Conservation (phyloP, 331 rosid genomes). For the Acacia concinna region DNA sequence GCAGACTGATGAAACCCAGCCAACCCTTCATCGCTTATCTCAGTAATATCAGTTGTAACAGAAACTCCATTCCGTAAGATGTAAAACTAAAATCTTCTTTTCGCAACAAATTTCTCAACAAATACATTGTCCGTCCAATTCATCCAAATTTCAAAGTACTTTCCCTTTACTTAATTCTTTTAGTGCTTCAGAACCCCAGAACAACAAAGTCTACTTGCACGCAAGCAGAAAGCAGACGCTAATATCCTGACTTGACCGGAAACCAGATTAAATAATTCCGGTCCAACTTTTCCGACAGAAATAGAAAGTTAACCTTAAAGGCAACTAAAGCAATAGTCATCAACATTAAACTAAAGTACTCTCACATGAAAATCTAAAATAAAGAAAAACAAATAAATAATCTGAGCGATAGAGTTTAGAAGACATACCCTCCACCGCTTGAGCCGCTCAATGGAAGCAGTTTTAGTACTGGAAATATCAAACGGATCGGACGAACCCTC, state of each 20-base stretch:
- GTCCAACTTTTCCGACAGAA: not conserved
- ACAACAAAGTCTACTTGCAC: not conserved
- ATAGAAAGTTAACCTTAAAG: not conserved
- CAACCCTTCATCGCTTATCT: not conserved
- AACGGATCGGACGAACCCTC: constrained; percentile 51
- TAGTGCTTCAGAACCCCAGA: not conserved
- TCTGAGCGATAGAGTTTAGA: not conserved
- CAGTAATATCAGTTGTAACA: not conserved
- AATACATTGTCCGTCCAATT: not conserved
- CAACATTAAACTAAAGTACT: not conserved
- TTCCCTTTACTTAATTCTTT: not conserved
- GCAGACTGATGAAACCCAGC: not conserved
- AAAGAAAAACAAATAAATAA: not conserved
- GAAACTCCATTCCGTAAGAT: not conserved
- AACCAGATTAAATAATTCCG: not conserved
- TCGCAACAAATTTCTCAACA: not conserved
- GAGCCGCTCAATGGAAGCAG: constrained; percentile 79
- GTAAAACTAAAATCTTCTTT: not conserved
- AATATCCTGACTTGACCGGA: not conserved
- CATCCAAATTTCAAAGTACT: not conserved
- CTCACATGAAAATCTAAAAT: not conserved
- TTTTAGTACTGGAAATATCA: constrained; percentile 63
- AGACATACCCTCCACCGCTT: constrained; percentile 82
- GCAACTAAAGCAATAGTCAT: not conserved
- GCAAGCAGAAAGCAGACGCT: not conserved